Percentiles rank a stretch among this genome's conserved stretches.
These are phyloP conservation scores for Yamadazyma kanchanaburiensis DNA, from an alignment of 1,139 yeast species.

Conservation along the genomic window DNA sequence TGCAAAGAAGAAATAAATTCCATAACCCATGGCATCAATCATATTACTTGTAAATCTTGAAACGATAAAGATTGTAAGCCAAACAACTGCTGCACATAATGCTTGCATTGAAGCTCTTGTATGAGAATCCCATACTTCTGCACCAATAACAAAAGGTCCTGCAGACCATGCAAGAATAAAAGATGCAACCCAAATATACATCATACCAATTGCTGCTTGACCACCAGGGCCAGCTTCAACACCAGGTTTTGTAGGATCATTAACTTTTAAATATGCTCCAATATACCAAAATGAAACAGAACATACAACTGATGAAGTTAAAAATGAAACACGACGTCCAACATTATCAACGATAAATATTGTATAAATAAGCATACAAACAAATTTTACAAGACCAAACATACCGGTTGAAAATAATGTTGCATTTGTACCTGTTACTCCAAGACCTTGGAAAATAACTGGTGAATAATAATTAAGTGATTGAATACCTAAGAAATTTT, in stretches of 20 bases:
- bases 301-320: constrained; percentile 35
- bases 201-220: constrained; percentile 40
- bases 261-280: constrained; percentile 37
- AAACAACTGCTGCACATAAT: constrained; percentile 40
- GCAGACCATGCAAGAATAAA: constrained; percentile 45
- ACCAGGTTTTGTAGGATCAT: constrained; percentile 37
- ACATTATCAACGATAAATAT: constrained; percentile 9
- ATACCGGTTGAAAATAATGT: constrained; percentile 32
- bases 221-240: constrained; percentile 41
- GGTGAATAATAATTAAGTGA: constrained; percentile 30
- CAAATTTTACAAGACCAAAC: constrained; percentile 12
- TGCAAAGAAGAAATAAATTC: constrained; percentile 42
- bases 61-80: constrained; percentile 44
- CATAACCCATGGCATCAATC: constrained; percentile 38
- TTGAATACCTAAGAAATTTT: constrained; percentile 16
- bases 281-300: constrained; percentile 43
- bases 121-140: constrained; percentile 41
- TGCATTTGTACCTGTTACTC: constrained; percentile 8
- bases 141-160: constrained; percentile 43
- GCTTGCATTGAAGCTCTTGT: constrained; percentile 43
- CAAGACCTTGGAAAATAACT: constrained; percentile 10
- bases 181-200: constrained; percentile 44
- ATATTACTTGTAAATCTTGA: constrained; percentile 34
- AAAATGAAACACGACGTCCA: constrained; percentile 24
- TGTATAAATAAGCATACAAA: constrained; percentile 10